Base-by-base conservation (phyloP, 1,139 yeast species). In the Komagataea norvegica region DNA sequence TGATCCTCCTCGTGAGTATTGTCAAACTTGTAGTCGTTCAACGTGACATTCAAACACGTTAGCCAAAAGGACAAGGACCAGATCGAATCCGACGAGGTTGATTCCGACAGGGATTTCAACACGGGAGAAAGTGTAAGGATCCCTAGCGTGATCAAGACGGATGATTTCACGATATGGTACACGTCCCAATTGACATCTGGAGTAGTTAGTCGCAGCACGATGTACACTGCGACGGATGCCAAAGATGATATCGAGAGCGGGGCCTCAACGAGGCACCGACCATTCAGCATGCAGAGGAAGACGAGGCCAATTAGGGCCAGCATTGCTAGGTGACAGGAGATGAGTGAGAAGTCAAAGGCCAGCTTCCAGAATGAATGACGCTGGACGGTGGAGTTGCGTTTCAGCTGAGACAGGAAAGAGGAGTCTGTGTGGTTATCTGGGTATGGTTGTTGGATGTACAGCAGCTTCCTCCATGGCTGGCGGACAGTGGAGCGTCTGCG, bases 21-120 rank as follows among this genome's bases (percentile, higher is more conserved):
- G 25, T 52, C 51, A 19, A 49, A 52, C 21, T 51, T 48, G 30
- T 52, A 52, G 36, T 52, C 54, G 7, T 46, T 48, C 1, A 46
- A 35, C 15, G 45, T 28, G 25, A 56, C 24, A 44, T 57, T 70
- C 45, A 86, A 67, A 8, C 86, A 48, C 27, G 85, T 79, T 19
- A 91, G 66, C 76, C 95, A 79, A 37, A 83, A 77, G 4, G 95
- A 77, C 7, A 91, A 62, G 0, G 95, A 88, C 97, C 98, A 91
- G 45, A 93, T 87, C 14, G 96, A 87, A 60, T 91, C 97, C 1
- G 94, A 83, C 0, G 96, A 77, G 0, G 96, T 87, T 1, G 96
- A 84, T 49, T 78, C 75, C 0, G 96, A 88, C 35, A 93, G 68
- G 0, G 96, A 88, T 50, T 86, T 84, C 39, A 91, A 68, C 3